phyloP scores from a whole-genome alignment of 352 stramenopile species.

The Globisporangium solare region DNA sequence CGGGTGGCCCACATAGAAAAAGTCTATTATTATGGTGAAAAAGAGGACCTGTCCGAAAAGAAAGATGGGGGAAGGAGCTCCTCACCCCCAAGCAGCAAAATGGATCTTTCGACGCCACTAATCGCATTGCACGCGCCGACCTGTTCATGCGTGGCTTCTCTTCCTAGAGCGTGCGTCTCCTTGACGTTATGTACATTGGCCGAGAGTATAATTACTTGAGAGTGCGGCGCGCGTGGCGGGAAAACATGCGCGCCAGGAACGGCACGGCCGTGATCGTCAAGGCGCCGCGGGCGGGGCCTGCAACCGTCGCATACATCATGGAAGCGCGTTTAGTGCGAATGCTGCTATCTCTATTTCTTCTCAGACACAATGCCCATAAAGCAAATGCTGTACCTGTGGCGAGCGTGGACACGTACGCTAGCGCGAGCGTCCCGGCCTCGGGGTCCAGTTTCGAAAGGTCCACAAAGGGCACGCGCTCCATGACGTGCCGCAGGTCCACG shows the following conservation, averaged over 20 bases:
- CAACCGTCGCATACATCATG: neutral
- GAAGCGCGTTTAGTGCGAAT: too few relatives aligned
- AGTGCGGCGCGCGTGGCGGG: conserved; percentile 23
- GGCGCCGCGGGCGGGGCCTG: conserved; percentile 58
- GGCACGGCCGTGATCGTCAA: conserved; percentile 72
- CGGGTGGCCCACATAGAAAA: neutral
- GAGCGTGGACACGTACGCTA: conserved; percentile 92
- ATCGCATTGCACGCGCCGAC: neutral
- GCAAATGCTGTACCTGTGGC: conserved; percentile 39
- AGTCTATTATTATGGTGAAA: conserved; percentile 1
- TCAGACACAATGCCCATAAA: too few relatives aligned
- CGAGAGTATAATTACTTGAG: conserved; percentile 10
- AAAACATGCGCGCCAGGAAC: conserved; percentile 63
- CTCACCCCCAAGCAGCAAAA: conserved; percentile 13
- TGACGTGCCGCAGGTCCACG: conserved; percentile 50
- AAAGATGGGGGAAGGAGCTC: neutral
- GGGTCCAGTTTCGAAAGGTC: conserved; percentile 66
- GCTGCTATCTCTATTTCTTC: too few relatives aligned
- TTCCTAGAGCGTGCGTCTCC: too few relatives aligned
- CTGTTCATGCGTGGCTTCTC: too few relatives aligned
- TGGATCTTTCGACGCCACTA: conserved; percentile 1
- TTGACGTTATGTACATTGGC: neutral
- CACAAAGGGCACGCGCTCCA: conserved; percentile 64
- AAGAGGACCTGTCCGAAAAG: neutral
- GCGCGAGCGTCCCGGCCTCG: conserved; percentile 56